Percentiles rank a stretch among this genome's conserved stretches.
phyloP scores from a whole-genome alignment of 768 basidiomycete species.

The Leccinum fibrillosum region DNA sequence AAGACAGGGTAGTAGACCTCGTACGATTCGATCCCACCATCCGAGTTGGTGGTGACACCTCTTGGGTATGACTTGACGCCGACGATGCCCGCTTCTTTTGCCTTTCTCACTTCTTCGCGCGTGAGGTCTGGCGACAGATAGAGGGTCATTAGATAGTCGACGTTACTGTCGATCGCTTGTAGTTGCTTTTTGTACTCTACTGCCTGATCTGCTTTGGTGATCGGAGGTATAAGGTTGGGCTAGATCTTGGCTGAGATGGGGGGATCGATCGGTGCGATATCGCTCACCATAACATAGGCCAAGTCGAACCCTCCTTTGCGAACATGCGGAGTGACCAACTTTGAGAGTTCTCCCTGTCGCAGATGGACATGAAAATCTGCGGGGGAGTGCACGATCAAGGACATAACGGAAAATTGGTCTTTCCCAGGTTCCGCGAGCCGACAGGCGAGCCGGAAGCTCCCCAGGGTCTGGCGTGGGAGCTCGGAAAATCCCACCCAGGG shows the following conservation, averaged over 20 bases:
- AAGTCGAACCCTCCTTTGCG: slow-evolving; percentile 83
- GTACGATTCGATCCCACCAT: slow-evolving; percentile 95
- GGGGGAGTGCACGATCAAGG: slow-evolving; percentile 44
- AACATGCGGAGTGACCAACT: slow-evolving; percentile 88
- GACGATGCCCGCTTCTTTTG: slow-evolving; percentile 77
- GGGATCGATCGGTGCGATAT: slow-evolving; percentile 6
- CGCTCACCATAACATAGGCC: slow-evolving; percentile 92
- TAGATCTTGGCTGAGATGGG: slow-evolving; percentile 30
- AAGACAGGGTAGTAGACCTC: slow-evolving; percentile 92
- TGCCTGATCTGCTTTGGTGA: slow-evolving; percentile 78
- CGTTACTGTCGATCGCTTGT: slow-evolving; percentile 66
- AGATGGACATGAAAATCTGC: slow-evolving; percentile 98
- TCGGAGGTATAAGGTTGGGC: slow-evolving; percentile 92
- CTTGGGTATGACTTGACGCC: slow-evolving; percentile 96
- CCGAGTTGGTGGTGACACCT: slow-evolving; percentile 96
- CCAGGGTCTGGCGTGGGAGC: too few relatives aligned
- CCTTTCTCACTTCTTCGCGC: slow-evolving; percentile 86
- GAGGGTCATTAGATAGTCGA: slow-evolving; percentile 92
- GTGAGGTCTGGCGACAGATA: slow-evolving; percentile 93
- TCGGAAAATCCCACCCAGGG: too few relatives aligned
- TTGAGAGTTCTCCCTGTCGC: slow-evolving; percentile 78
- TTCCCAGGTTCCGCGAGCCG: too few relatives aligned
- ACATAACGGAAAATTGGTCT: too few relatives aligned
- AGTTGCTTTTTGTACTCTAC: slow-evolving; percentile 76
- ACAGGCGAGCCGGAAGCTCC: too few relatives aligned